Percentiles rank a stretch among this genome's conserved stretches.
These are phyloP conservation scores for Neofusicoccum cordaticola DNA, from an alignment of 2,329 filamentous ascomycete genomes.

Conservation along the genomic window DNA sequence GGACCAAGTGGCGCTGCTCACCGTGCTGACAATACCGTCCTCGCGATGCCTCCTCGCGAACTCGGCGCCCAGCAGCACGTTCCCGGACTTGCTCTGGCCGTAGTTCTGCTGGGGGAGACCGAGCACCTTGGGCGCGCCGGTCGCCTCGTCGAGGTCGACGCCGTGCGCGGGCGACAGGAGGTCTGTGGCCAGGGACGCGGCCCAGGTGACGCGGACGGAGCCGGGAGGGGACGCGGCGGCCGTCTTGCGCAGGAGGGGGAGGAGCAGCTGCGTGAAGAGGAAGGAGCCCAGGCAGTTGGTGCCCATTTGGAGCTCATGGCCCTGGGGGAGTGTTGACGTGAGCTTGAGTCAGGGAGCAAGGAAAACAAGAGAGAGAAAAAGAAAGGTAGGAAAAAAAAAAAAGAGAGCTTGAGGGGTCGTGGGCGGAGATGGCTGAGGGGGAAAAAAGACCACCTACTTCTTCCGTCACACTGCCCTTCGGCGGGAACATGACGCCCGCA, in stretches of 20 bases:
- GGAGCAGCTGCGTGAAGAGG: conserved; percentile 40
- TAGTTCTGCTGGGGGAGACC: conserved; percentile 21
- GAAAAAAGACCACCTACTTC: not conserved
- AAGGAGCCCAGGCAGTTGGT: conserved; percentile 42
- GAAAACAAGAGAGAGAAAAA: no score
- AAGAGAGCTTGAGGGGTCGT: not conserved
- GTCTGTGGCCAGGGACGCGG: conserved; percentile 22
- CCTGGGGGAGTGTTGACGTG: conserved; percentile 17
- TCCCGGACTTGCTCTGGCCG: conserved; percentile 27
- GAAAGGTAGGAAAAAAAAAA: not conserved
- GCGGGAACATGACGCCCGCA: conserved; percentile 34
- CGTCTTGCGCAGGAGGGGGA: conserved; percentile 34
- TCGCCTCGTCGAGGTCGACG: conserved; percentile 17
- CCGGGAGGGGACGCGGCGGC: conserved; percentile 24
- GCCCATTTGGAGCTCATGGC: conserved; percentile 34
- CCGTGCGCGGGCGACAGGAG: conserved; percentile 14
- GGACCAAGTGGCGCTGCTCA: not conserved
- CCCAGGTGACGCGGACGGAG: conserved; percentile 39
- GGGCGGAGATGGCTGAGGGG: not conserved
- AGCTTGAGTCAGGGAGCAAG: not conserved
- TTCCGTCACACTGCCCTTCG: conserved; percentile 24
- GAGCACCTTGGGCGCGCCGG: not conserved
- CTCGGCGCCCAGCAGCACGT: conserved; percentile 27
- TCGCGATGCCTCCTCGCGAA: conserved; percentile 20
- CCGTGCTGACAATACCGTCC: conserved; percentile 23